phyloP scores from a whole-genome alignment of 441 rosid genomes.

The Pelargonium australe region DNA sequence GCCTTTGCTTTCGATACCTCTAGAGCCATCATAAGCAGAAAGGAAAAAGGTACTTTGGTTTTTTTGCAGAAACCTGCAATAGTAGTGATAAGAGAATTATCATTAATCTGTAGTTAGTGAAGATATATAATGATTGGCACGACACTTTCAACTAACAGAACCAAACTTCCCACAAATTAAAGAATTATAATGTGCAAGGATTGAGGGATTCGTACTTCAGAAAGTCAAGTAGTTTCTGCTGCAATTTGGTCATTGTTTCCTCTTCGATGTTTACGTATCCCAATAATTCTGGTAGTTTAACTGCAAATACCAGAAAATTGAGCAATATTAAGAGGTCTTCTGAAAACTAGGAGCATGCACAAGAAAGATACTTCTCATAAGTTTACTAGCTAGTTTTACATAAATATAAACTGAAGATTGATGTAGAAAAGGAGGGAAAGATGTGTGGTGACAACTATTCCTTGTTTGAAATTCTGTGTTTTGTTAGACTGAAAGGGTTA shows the following conservation, averaged over 20 bases:
- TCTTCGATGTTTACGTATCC: slow-evolving; percentile 84
- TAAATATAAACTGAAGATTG: no score
- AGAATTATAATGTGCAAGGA: slow-evolving; percentile 11
- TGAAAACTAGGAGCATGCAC: not conserved
- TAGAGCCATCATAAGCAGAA: slow-evolving; percentile 56
- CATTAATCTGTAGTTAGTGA: not conserved
- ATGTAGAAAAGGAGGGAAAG: no score
- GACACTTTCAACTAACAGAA: not conserved
- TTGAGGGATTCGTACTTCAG: slow-evolving; percentile 52
- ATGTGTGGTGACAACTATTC: no score
- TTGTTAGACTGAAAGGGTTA: no score
- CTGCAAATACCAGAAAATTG: slow-evolving; percentile 34
- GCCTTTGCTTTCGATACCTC: slow-evolving; percentile 52
- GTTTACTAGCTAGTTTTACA: no score
- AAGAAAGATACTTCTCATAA: no score
- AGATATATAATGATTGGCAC: not conserved
- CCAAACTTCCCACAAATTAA: not conserved
- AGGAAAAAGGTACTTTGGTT: slow-evolving; percentile 72
- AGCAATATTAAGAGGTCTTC: not conserved
- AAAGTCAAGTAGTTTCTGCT: slow-evolving; percentile 77
- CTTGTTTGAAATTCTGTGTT: no score
- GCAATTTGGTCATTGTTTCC: slow-evolving; percentile 71
- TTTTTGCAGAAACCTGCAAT: slow-evolving; percentile 73
- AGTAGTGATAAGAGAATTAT: no score
- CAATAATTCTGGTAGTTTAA: slow-evolving; percentile 85